A percentile compares a stretch with the other conserved stretches of the same genome.
These are phyloP conservation scores for Wallacemonas rigidus DNA, from an alignment of 208 protist genomes.

Conservation along the genomic window DNA sequence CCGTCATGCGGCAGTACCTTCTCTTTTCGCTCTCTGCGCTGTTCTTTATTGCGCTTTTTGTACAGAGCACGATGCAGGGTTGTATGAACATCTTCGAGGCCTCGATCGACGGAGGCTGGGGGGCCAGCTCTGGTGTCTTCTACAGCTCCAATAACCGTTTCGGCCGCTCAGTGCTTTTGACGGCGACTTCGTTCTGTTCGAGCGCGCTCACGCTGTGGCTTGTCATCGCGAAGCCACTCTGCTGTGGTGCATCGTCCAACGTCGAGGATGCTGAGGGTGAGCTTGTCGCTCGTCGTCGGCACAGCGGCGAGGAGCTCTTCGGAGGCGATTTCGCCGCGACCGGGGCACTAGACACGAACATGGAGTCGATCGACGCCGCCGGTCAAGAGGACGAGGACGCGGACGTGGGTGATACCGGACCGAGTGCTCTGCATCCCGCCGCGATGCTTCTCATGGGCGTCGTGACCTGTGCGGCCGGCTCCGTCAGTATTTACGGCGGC, in stretches of 20 bases:
- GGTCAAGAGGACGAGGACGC: neutral
- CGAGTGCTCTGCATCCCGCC: neutral
- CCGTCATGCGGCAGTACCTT: conserved; percentile 45
- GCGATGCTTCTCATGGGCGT: conserved; percentile 13
- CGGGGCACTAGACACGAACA: neutral
- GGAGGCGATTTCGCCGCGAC: neutral
- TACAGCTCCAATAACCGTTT: conserved; percentile 35
- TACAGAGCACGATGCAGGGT: conserved; percentile 32
- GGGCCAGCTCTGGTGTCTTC: conserved; percentile 14
- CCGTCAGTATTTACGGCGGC: conserved; percentile 13
- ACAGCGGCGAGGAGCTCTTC: neutral
- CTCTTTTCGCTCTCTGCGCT: conserved; percentile 35
- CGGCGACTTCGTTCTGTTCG: conserved; percentile 20
- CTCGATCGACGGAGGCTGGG: conserved; percentile 19
- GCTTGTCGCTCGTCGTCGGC: neutral
- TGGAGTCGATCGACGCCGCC: neutral
- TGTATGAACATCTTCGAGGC: conserved; percentile 39
- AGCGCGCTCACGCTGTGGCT: conserved; percentile 12
- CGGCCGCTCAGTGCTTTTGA: conserved; percentile 30
- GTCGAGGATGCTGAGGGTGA: conserved; percentile 15
- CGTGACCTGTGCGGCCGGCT: conserved; percentile 1
- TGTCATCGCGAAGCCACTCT: neutral
- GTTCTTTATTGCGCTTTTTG: conserved; percentile 26
- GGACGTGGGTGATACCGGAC: neutral
- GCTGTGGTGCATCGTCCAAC: neutral